Percentiles rank a stretch among this genome's conserved stretches.
Conservation (phyloP, 1,284 basidiomycete species). For the Meira nashicola region DNA sequence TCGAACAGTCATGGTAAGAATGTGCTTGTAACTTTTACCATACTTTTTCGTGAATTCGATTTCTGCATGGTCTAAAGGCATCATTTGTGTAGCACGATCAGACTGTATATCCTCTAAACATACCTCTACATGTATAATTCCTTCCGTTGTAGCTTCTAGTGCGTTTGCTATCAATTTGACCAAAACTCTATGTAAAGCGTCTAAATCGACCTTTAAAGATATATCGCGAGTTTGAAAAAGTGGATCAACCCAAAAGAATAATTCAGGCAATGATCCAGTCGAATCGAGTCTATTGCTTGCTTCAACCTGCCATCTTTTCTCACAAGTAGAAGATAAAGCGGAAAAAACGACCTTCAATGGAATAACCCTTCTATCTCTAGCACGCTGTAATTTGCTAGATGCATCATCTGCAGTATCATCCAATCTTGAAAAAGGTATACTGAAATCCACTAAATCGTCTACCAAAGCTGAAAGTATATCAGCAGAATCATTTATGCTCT, state of each 20-base stretch:
- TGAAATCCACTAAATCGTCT: constrained; percentile 13
- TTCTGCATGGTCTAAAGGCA: constrained; percentile 6
- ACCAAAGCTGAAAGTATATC: constrained; percentile 3
- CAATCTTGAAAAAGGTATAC: too few species aligned
- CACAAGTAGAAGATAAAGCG: too few species aligned
- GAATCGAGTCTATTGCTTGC: too few species aligned
- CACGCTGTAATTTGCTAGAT: too few species aligned
- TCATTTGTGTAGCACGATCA: neutral
- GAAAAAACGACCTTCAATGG: too few species aligned
- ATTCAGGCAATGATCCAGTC: too few species aligned
- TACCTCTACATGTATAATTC: constrained; percentile 6
- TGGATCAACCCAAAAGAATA: too few species aligned
- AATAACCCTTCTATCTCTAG: too few species aligned
- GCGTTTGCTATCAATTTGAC: constrained; percentile 12
- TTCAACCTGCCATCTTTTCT: too few species aligned
- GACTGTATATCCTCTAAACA: neutral
- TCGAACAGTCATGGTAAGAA: neutral
- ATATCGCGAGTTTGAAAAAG: too few species aligned
- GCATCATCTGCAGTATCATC: too few species aligned
- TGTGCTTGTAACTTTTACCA: neutral
- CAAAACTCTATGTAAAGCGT: constrained; percentile 5
- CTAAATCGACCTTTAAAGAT: constrained; percentile 11
- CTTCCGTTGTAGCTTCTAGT: constrained; percentile 10
- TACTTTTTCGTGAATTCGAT: constrained; percentile 6
- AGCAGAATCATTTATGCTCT: constrained; percentile 10